A percentile compares a stretch with the other conserved stretches of the same genome.
Conservation (phyloP, 768 basidiomycete species). For the Piloderma croceum region DNA sequence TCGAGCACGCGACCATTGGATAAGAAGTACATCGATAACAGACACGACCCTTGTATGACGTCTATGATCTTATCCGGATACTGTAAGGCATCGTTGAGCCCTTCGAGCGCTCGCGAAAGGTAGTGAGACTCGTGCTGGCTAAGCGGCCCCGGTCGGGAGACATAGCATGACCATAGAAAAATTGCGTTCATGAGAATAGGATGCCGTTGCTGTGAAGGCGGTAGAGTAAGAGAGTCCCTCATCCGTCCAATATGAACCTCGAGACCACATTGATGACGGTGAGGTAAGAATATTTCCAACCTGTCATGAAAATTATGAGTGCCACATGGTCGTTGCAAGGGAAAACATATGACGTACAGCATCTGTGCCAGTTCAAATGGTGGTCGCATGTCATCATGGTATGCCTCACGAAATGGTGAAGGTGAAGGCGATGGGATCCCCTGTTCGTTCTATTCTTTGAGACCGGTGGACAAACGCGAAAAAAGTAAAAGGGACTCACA, state of each 20-base stretch:
- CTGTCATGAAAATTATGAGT: conserved; percentile 32
- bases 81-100: conserved; percentile 58
- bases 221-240: conserved; percentile 51
- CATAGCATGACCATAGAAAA: conserved; percentile 78
- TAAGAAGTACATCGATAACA: conserved; percentile 71
- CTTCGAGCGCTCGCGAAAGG: conserved; percentile 56
- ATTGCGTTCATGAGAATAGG: conserved; percentile 75
- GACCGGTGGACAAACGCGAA: too few relatives aligned
- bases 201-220: conserved; percentile 59
- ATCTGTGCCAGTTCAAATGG: conserved; percentile 60
- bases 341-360: conserved; percentile 42
- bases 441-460: too few relatives aligned
- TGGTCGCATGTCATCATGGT: conserved; percentile 40
- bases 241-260: conserved; percentile 64
- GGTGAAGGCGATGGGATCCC: conserved; percentile 47
- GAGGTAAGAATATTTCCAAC: conserved; percentile 68
- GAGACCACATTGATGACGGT: conserved; percentile 69
- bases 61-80: conserved; percentile 53
- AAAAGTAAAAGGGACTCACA: background rate
- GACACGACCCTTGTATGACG: conserved; percentile 69
- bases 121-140: conserved; percentile 71
- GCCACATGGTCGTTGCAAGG: conserved; percentile 6
- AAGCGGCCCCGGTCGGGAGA: conserved; percentile 66
- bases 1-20: conserved; percentile 74
- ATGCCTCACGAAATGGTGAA: conserved; percentile 41